A percentile compares a stretch with the other conserved stretches of the same genome.
Conservation (phyloP, 805 yeast genomes). For the Pichia rugopelliculosa region DNA sequence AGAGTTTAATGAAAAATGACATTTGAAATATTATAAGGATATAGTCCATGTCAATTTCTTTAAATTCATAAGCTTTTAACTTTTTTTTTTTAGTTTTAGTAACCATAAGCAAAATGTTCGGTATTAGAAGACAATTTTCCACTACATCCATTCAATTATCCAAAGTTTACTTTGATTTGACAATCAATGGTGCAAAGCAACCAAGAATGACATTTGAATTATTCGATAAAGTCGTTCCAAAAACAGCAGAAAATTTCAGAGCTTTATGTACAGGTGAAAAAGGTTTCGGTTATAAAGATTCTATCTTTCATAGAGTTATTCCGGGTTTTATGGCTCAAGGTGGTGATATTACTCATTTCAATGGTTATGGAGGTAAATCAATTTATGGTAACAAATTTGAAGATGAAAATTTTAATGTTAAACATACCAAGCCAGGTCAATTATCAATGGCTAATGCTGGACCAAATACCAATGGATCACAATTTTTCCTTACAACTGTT, state of each 20-base stretch:
- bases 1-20: no score
- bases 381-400: constrained; percentile 72
- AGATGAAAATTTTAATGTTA: constrained; percentile 69
- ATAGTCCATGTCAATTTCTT: no score
- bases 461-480: constrained; percentile 97
- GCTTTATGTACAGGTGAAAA: constrained; percentile 84
- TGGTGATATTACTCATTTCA: constrained; percentile 75
- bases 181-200: constrained; percentile 45
- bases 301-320: constrained; percentile 92
- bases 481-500: constrained; percentile 91
- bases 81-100: no score
- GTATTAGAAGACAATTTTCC: constrained; percentile 42
- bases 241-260: constrained; percentile 94
- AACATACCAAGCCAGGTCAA: constrained; percentile 72
- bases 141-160: constrained; percentile 37
- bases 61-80: no score
- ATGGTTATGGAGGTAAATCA: constrained; percentile 89
- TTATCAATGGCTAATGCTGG: constrained; percentile 98
- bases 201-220: constrained; percentile 71
- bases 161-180: constrained; percentile 51
- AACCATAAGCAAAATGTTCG: constrained; percentile 1
- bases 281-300: constrained; percentile 82
- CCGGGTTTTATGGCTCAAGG: constrained; percentile 97
- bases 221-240: constrained; percentile 87
- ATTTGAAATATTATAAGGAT: no score